These are phyloP conservation scores for Mortierella antarctica DNA, from an alignment of 192 early-diverging fungal species.

Conservation along the genomic window DNA sequence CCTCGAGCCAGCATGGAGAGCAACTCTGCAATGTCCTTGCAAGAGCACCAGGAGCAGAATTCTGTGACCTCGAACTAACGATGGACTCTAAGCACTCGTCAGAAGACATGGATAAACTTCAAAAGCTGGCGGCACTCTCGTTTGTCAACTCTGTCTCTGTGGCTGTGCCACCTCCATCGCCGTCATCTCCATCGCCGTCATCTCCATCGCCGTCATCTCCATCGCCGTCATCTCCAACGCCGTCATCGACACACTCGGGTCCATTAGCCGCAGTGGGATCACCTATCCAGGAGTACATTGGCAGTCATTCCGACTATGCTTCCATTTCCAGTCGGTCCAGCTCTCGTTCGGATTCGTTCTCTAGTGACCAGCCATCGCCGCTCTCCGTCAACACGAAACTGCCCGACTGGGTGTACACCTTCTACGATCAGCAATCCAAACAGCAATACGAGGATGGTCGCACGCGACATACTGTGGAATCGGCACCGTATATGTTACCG, in stretches of 20 bases:
- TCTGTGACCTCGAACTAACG: background rate
- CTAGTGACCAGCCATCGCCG: background rate
- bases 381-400: background rate
- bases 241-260: too few relatives aligned
- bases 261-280: too few relatives aligned
- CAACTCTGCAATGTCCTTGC: background rate
- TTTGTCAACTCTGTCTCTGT: background rate
- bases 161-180: background rate
- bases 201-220: too few relatives aligned
- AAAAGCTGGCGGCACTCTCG: background rate
- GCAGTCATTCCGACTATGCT: background rate
- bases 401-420: conserved; percentile 22
- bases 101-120: background rate
- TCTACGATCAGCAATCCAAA: background rate
- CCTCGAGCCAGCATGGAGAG: background rate
- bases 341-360: conserved; percentile 9
- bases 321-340: background rate
- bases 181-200: background rate
- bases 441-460: conserved; percentile 16
- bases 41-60: background rate
- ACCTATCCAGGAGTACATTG: background rate
- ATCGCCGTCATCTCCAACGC: background rate
- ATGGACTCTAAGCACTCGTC: background rate
- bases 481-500: conserved; percentile 22
- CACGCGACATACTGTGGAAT: conserved; percentile 14